Evolutionary conservation across 192 early-diverging fungal genomes (phyloP), one percentile per base, ranked within the genome.

Genomic region (Umbelopsis sp.): DNA sequence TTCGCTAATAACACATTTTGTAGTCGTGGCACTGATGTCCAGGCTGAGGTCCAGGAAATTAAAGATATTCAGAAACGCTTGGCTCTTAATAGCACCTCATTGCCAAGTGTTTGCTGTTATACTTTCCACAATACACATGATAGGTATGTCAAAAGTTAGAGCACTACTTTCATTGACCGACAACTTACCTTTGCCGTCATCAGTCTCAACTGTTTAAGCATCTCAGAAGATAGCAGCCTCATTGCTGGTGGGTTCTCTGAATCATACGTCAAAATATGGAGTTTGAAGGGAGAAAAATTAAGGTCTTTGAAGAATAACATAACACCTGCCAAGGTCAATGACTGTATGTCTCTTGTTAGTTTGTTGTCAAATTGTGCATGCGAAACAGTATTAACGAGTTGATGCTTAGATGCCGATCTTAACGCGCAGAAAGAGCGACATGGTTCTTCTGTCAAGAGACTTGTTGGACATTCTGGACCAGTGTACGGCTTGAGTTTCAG

Each of bases 101-200:
- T 95, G 25, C 94, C 96, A 15, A 96, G 94, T 20, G 86, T 98
- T 35, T 96, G 95, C 81, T 93, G 90, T 72, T 98, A 94, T 78
- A 99, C 96, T 30, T 92, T 98, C 73, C 95, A 97, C 78, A 99
- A 99, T 78, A 92, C 94, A 16, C 83, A 92, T 76, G 88, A 91
- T 81, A 82, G 75, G 82, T 84, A 77, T 47, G 41, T 47, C n/a
- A 35, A 3, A 3, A 46, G n/a, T 69, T 15, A 45, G 23, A 22
- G 27, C 8, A 1, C 6, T 49, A 12, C 27, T 45, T 37, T 64
- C 45, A 46, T 1, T 68, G 76, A 21, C 35, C 46, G 4, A 49
- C 8, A 22, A 15, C 41, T 66, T 9, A 64, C 30, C 12, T 15
- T 41, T 4, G 22, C 20, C 35, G 11, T 71, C 47, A 41, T 52